Evolutionary conservation across 441 rosid species (phyloP), one percentile per base, ranked within the genome.

Genomic region (Dalechampia spathulata): DNA sequence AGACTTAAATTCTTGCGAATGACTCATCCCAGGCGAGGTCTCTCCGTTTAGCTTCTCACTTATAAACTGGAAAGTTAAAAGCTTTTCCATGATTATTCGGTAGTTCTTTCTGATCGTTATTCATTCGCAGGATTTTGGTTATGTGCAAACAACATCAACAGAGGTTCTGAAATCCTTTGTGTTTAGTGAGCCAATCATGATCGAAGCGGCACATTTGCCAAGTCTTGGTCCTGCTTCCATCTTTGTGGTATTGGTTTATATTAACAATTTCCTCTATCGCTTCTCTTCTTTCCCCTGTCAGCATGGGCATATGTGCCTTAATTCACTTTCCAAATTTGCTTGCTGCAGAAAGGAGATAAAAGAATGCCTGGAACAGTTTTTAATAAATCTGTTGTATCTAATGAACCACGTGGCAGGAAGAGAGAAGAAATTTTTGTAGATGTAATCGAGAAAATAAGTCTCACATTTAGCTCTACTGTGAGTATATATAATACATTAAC

Each of bases 401-500:
- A 87, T 78, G 96, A 90, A 46, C 86, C 89, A 60, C 81, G 75
- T 27, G 92, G 90, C 49, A 78, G 83, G 74, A 90, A 77, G 74
- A 85, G 90, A 61, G 96, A 90, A 72, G 96, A 90, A 76, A 87
- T 87, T 40, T 90, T 87, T 68, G 96, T 87, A 58, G 97, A 87
- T 69, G 78, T 90, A 58, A 90, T 90, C 26, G 96, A 85, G 80
- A 87, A 90, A 81, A 87, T 90, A 58, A 87, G 90, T 59, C 87
- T 90, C 45, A 85, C 94, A 61, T 90, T 90, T 78, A 87, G 94
- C 71, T 85, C 96, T 52, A 90, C 94, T 64, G 96, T 90, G 70
- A 70, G 94, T 80, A 49, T 53, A 43, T 19, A n/a, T n/a, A n/a
- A n/a, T n/a, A n/a, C n/a, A n/a, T n/a, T n/a, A n/a, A n/a, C n/a